These are phyloP conservation scores for Lipomyces oligophaga DNA, from an alignment of 805 yeast species.

Conservation along the genomic window DNA sequence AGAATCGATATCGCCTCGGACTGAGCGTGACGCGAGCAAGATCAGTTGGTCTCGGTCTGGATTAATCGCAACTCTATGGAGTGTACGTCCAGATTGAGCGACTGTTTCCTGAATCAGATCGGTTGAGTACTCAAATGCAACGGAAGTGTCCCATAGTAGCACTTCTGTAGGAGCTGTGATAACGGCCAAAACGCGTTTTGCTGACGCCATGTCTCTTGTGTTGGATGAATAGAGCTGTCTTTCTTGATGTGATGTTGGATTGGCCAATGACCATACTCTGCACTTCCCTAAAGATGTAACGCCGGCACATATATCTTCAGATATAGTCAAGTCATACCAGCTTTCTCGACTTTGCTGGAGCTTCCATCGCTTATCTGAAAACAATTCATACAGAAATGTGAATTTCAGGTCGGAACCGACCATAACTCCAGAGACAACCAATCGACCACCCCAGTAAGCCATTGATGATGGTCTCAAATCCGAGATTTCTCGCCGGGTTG, in stretches of 20 bases:
- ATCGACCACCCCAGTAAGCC: conserved; percentile 28
- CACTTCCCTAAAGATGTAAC: conserved; percentile 28
- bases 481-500: conserved; percentile 23
- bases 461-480: conserved; percentile 23
- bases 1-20: conserved; percentile 18
- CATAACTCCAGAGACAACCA: conserved; percentile 26
- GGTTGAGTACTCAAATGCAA: conserved; percentile 20
- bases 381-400: conserved; percentile 24
- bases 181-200: conserved; percentile 17
- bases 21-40: conserved; percentile 13
- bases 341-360: conserved; percentile 28
- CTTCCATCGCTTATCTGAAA: conserved; percentile 25
- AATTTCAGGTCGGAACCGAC: conserved; percentile 24
- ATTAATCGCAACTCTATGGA: conserved; percentile 15
- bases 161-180: conserved; percentile 22
- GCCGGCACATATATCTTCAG: conserved; percentile 27
- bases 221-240: conserved; percentile 25
- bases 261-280: conserved; percentile 20
- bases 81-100: not conserved
- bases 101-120: conserved; percentile 2
- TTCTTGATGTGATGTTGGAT: conserved; percentile 27
- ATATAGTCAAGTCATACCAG: conserved; percentile 27
- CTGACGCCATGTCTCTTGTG: conserved; percentile 26
- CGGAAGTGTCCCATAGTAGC: conserved; percentile 27
- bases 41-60: conserved; percentile 19